Conservation (phyloP, 2,329 filamentous ascomycete genomes). For the Ciborinia camelliae region DNA sequence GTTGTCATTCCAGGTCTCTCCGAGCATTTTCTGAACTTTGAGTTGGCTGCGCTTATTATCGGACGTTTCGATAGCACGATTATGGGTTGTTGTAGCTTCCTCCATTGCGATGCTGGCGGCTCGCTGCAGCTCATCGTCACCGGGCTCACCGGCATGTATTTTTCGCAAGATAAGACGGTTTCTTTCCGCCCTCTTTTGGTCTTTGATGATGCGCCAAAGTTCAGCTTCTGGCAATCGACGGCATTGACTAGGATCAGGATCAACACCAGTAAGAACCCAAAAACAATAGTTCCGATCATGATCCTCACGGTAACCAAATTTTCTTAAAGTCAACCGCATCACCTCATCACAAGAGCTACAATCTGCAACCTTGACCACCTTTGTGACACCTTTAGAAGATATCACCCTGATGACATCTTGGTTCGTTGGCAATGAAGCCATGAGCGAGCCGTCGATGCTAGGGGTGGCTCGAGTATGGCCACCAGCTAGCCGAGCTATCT, state of each 20-base stretch:
- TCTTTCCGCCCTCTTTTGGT: constrained; percentile 78
- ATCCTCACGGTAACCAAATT: constrained; percentile 83
- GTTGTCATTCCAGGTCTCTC: constrained; percentile 78
- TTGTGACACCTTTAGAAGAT: constrained; percentile 84
- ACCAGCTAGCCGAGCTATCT: constrained; percentile 59
- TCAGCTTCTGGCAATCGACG: constrained; percentile 82
- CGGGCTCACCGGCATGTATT: constrained; percentile 88
- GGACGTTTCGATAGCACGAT: constrained; percentile 56
- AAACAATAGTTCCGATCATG: constrained; percentile 97
- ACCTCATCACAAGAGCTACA: constrained; percentile 92
- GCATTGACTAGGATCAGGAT: constrained; percentile 77
- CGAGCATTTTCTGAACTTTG: constrained; percentile 86
- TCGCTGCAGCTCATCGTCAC: constrained; percentile 78
- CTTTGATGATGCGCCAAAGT: constrained; percentile 85
- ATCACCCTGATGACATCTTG: constrained; percentile 92
- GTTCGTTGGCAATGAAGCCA: constrained; percentile 78
- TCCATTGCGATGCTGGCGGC: constrained; percentile 88
- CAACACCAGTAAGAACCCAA: constrained; percentile 82
- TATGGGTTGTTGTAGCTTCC: constrained; percentile 73
- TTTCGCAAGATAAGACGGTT: constrained; percentile 88
- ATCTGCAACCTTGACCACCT: constrained; percentile 88
- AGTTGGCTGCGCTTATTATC: constrained; percentile 74
- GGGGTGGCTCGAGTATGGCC: constrained; percentile 75
- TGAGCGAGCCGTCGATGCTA: constrained; percentile 81
- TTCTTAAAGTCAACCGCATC: constrained; percentile 82